These are phyloP conservation scores for Rhizopus delemar DNA, from an alignment of 371 early-diverging fungal genomes.

Conservation along the genomic window DNA sequence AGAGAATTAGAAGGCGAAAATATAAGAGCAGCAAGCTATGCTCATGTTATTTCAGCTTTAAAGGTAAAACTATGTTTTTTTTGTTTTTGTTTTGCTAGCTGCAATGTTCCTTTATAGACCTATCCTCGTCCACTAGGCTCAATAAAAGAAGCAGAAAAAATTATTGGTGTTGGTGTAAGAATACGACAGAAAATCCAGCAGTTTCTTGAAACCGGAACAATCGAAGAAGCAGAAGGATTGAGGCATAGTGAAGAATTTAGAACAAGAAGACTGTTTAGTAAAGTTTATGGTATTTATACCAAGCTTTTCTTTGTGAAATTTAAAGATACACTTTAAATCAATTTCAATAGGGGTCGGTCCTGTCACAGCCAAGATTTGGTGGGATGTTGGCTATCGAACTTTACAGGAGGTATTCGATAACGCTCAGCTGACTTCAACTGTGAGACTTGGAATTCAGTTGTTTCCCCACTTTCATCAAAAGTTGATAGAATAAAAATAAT, in stretches of 20 bases:
- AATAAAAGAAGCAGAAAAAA: constrained; percentile 44
- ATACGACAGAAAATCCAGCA: constrained; percentile 37
- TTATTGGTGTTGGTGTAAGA: constrained; percentile 53
- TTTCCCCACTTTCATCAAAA: constrained; percentile 44
- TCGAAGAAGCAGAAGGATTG: constrained; percentile 44
- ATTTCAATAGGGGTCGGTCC: constrained; percentile 42
- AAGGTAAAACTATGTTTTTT: constrained; percentile 25
- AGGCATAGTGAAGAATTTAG: constrained; percentile 31
- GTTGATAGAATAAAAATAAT: constrained; percentile 13
- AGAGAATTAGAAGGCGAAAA: constrained; percentile 40
- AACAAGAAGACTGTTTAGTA: constrained; percentile 32
- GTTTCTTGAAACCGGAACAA: constrained; percentile 44
- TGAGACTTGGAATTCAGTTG: constrained; percentile 40
- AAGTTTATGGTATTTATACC: constrained; percentile 41
- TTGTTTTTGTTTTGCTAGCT: neutral
- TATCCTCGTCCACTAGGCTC: constrained; percentile 50
- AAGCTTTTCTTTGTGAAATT: too few species aligned
- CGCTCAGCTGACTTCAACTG: constrained; percentile 31
- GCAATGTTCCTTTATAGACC: constrained; percentile 24
- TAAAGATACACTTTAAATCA: too few species aligned
- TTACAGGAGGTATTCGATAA: constrained; percentile 41
- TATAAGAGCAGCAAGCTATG: constrained; percentile 46
- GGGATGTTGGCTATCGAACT: constrained; percentile 48
- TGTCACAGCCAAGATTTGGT: constrained; percentile 51
- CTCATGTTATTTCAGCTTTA: constrained; percentile 52